Conservation (phyloP, 306 rosid genomes). For the Canavalia gladiata region DNA sequence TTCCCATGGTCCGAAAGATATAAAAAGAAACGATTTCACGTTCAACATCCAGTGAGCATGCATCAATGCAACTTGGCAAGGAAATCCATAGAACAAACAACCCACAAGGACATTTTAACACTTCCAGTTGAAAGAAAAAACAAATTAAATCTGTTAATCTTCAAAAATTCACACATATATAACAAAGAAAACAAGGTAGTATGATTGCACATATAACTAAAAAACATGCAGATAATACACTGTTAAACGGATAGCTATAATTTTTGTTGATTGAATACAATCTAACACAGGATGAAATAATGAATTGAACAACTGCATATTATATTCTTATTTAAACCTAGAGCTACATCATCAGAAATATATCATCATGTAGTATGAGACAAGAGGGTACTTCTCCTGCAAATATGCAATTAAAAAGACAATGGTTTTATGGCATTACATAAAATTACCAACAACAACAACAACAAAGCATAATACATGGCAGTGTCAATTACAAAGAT, state of each 20-base stretch:
- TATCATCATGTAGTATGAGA: not conserved
- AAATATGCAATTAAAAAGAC: constrained; percentile 1
- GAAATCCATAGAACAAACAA: constrained; percentile 23
- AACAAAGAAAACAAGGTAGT: constrained; percentile 10
- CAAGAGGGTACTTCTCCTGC: not conserved
- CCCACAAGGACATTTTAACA: not conserved
- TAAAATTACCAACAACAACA: not conserved
- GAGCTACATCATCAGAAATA: constrained; percentile 15
- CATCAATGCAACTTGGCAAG: constrained; percentile 22
- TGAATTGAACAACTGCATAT: constrained; percentile 15
- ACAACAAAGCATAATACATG: not conserved
- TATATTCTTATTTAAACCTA: not conserved
- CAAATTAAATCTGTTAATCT: not conserved
- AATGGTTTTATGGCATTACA: not conserved
- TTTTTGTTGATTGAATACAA: not conserved
- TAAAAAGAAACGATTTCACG: constrained; percentile 11
- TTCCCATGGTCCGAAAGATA: constrained; percentile 6
- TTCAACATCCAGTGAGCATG: constrained; percentile 18
- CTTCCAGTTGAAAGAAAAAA: constrained; percentile 1
- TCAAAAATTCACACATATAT: constrained; percentile 25
- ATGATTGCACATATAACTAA: not conserved
- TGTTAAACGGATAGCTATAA: constrained; percentile 19
- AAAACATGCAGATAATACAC: not conserved
- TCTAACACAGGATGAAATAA: constrained; percentile 20
- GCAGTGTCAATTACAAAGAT: not conserved